Evolutionary conservation across 345 rosid genomes (phyloP).

Genomic region (Sisymbrium irio): DNA sequence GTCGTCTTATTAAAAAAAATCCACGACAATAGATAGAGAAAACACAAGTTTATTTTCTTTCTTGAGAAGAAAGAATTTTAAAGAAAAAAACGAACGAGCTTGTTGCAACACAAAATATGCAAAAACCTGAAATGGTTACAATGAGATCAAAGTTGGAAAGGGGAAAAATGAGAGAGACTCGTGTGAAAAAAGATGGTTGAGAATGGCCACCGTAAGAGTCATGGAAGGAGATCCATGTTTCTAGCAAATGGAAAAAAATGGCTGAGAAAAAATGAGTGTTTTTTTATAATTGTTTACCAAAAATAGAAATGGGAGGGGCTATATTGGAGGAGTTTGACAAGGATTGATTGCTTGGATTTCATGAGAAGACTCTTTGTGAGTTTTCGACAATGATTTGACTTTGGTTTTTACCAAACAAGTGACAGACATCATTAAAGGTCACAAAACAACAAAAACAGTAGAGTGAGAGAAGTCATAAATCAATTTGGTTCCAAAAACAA

Average conservation of each 20-base stretch:
- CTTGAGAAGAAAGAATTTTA: neutral
- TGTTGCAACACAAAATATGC: neutral
- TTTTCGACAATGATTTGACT: neutral
- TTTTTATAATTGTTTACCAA: neutral
- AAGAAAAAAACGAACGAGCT: constrained; percentile 14
- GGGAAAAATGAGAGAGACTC: constrained; percentile 15
- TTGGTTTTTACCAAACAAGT: constrained; percentile 5
- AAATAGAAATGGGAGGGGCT: constrained; percentile 33
- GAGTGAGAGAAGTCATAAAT: neutral
- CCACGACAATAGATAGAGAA: neutral
- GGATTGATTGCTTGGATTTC: neutral
- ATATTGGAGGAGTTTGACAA: constrained; percentile 27
- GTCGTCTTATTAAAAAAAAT: constrained; percentile 13
- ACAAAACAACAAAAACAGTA: neutral
- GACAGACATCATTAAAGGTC: neutral
- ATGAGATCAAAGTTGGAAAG: constrained; percentile 15
- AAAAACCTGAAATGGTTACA: constrained; percentile 21
- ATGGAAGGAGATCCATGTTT: constrained; percentile 45
- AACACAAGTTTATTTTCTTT: neutral
- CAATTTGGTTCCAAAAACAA: no score
- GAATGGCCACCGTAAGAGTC: constrained; percentile 23
- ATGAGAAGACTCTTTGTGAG: neutral
- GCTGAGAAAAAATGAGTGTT: constrained; percentile 41
- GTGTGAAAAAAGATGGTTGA: constrained; percentile 28
- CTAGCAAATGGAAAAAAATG: constrained; percentile 39